phyloP scores from a whole-genome alignment of 768 basidiomycete species.

The Roridomyces roridus region DNA sequence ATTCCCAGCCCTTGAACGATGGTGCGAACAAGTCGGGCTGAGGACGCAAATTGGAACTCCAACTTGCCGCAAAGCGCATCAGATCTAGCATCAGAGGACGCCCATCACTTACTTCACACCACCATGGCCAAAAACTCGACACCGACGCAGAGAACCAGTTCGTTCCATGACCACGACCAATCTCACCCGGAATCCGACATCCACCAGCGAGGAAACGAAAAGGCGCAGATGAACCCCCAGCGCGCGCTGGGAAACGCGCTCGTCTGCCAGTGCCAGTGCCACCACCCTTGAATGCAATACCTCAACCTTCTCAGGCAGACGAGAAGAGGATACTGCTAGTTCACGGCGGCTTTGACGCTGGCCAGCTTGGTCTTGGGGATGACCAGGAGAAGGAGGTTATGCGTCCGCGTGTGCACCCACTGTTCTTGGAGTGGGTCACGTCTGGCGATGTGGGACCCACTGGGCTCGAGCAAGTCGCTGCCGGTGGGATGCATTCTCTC shows the following conservation, averaged over 20 bases:
- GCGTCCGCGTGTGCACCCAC: slow-evolving; percentile 19
- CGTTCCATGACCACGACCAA: neutral
- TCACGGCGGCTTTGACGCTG: slow-evolving; percentile 19
- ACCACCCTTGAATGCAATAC: neutral
- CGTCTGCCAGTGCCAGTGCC: neutral
- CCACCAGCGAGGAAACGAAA: slow-evolving; percentile 4
- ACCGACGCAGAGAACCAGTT: neutral
- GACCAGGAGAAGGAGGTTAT: slow-evolving; percentile 21
- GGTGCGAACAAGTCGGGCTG: too few species aligned
- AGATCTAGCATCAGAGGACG: too few species aligned
- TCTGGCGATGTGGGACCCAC: neutral
- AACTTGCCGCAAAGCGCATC: too few species aligned
- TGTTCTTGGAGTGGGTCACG: slow-evolving; percentile 1
- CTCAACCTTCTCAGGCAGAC: neutral
- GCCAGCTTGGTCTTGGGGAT: slow-evolving; percentile 22
- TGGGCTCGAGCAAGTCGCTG: slow-evolving; percentile 16
- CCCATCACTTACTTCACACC: too few species aligned
- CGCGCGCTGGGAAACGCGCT: slow-evolving; percentile 1
- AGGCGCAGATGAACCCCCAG: neutral
- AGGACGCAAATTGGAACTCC: too few species aligned
- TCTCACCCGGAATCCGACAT: neutral
- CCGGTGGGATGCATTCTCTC: slow-evolving; percentile 26
- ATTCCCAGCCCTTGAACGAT: too few species aligned
- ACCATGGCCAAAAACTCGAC: slow-evolving; percentile 1
- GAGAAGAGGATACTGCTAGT: slow-evolving; percentile 17